Evolutionary conservation across 805 yeast species (phyloP).

Genomic region (Sugiyamaella boreocaroliniensis): DNA sequence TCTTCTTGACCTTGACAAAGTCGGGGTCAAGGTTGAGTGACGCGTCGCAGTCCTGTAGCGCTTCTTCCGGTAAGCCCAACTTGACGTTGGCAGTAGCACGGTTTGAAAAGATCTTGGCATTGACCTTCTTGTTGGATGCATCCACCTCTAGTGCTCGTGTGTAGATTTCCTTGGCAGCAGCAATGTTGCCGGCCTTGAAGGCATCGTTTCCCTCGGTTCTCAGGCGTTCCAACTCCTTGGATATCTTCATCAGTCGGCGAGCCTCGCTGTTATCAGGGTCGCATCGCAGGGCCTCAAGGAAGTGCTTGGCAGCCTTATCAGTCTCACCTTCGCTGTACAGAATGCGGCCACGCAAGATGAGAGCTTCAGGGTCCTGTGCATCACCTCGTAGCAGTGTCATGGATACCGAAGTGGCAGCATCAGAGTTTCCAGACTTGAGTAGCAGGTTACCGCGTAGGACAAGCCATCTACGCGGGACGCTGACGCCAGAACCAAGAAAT

Average conservation of each 20-base stretch:
- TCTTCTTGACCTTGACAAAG: constrained; percentile 55
- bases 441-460: constrained; percentile 28
- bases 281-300: constrained; percentile 34
- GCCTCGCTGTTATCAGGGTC: constrained; percentile 37
- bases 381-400: constrained; percentile 32
- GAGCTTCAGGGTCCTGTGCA: constrained; percentile 34
- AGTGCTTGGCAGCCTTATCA: constrained; percentile 33
- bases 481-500: constrained; percentile 30
- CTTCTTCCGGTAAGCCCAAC: constrained; percentile 70
- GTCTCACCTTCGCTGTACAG: constrained; percentile 35
- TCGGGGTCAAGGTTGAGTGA: constrained; percentile 60
- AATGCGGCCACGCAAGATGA: constrained; percentile 33
- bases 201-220: constrained; percentile 58
- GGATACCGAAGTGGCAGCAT: constrained; percentile 34
- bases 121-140: constrained; percentile 44
- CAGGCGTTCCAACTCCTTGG: constrained; percentile 30
- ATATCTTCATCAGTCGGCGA: constrained; percentile 26
- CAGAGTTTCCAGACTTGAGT: constrained; percentile 26
- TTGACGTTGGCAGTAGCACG: constrained; percentile 83
- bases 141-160: constrained; percentile 67
- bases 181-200: constrained; percentile 58
- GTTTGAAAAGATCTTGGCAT: constrained; percentile 57
- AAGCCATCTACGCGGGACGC: constrained; percentile 32
- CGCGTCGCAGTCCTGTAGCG: constrained; percentile 64
- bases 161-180: constrained; percentile 62